Percentiles rank a stretch among this genome's conserved stretches.
Conservation (phyloP, 345 rosid genomes). For the Populus euphratica region DNA sequence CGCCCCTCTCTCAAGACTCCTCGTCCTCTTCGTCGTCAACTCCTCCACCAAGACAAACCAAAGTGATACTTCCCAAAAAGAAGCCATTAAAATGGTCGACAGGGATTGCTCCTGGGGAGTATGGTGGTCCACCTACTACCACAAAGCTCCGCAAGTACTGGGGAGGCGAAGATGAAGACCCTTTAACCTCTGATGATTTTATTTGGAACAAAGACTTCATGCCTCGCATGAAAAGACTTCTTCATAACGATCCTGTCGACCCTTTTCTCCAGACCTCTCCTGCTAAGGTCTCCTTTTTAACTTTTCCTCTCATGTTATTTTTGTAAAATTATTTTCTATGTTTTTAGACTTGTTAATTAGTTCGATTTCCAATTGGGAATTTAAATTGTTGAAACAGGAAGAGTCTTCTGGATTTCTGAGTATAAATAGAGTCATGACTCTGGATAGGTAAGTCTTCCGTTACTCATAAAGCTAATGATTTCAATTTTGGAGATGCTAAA, state of each 20-base stretch:
- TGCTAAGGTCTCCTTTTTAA: conserved; percentile 36
- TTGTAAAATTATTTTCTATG: neutral
- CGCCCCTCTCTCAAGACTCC: conserved; percentile 52
- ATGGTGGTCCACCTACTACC: conserved; percentile 81
- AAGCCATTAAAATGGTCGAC: conserved; percentile 89
- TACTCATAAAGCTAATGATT: neutral
- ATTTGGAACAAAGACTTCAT: conserved; percentile 93
- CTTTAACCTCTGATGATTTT: conserved; percentile 74
- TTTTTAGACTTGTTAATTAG: neutral
- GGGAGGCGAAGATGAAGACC: conserved; percentile 86
- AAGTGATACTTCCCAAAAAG: conserved; percentile 70
- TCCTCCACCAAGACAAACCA: conserved; percentile 46
- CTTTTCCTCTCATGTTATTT: neutral
- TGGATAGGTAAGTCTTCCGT: conserved; percentile 60
- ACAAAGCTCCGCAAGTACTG: conserved; percentile 77
- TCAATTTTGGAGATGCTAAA: conserved; percentile 1
- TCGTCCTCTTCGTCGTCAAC: conserved; percentile 20
- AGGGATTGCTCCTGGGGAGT: conserved; percentile 87
- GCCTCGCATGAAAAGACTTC: conserved; percentile 64
- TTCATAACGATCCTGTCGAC: conserved; percentile 39
- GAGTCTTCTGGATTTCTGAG: conserved; percentile 79
- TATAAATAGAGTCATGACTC: conserved; percentile 79
- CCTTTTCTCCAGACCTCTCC: conserved; percentile 35
- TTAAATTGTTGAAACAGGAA: conserved; percentile 47
- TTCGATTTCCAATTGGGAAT: neutral